Base-by-base conservation (phyloP, 129 eudicot genomes). In the Ambrosia trifida region DNA sequence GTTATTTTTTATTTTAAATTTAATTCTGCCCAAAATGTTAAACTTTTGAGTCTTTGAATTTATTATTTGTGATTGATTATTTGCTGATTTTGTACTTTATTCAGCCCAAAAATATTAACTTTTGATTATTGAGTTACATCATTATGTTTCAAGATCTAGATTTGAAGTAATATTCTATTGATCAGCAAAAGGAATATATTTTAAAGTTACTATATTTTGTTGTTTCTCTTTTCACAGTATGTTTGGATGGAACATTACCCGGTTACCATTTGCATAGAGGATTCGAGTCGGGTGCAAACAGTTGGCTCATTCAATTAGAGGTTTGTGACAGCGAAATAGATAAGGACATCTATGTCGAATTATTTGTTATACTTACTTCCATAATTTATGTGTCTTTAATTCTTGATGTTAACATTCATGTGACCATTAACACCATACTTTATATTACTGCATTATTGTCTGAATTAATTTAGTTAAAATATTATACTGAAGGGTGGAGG, bases 291-390 rank as follows among this genome's bases (percentile, higher is more conserved):
- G 97, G 99, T 38, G 89, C 88, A 57, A 94, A 90, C 80, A 89
- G 97, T 83, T 94, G 99, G 99, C 96, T 94, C 67, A 86, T 90
- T 80, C 90, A 94, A 69, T 75, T 94, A 76, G 98, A 94, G 97
- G 98, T 94, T 51, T 52, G 89, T 72, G 80, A 76, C 80, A 63
- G 76, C 80, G 76, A 12, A 76, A 73, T 36, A 28, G 72, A 76
- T 62, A 64, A 54, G 61, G 80, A 77, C 83, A 56, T 30, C 19
- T 47, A 19, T 67, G 67, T 46, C 4, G 16, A 80, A 69, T 52
- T 60, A 68, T 56, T 66, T 65, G 40, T 65, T 73, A 38, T 61
- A 62, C 13, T 74, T 67, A 32, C 66, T 41, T 60, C 30, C 49
- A 49, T 71, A 31, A 73, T 17, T 52, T 20, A 51, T 56, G 32